Conservation (phyloP, 371 early-diverging fungal species). For the Sanchytrium tribonematis region DNA sequence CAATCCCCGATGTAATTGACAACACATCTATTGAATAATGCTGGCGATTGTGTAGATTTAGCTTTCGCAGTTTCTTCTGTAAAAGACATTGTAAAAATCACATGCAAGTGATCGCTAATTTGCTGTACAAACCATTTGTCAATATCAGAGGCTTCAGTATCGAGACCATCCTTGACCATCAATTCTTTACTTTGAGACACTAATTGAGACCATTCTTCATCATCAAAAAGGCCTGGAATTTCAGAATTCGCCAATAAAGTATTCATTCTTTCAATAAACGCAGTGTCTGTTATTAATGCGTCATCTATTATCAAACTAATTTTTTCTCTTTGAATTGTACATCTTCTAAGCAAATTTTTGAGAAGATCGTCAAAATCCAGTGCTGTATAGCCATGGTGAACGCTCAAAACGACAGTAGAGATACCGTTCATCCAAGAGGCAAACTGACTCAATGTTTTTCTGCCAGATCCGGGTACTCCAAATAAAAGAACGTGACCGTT, state of each 20-base stretch:
- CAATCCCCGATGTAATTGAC: constrained; percentile 97
- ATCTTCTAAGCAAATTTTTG: constrained; percentile 54
- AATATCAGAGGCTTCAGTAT: constrained; percentile 73
- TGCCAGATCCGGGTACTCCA: constrained; percentile 31
- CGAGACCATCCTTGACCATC: constrained; percentile 69
- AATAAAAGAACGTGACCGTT: constrained; percentile 92
- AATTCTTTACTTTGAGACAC: constrained; percentile 83
- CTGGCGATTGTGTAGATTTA: constrained; percentile 87
- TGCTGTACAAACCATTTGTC: constrained; percentile 92
- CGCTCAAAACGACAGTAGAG: constrained; percentile 79
- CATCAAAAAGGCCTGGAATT: constrained; percentile 93
- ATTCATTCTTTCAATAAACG: constrained; percentile 94
- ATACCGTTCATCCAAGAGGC: constrained; percentile 98
- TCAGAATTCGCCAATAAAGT: constrained; percentile 91
- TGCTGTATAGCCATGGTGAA: constrained; percentile 75
- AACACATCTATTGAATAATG: constrained; percentile 96
- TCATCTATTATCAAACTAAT: constrained; percentile 94
- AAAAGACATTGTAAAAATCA: constrained; percentile 97
- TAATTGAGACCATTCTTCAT: constrained; percentile 79
- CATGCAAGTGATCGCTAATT: constrained; percentile 68
- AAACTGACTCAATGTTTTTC: constrained; percentile 82
- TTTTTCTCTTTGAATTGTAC: constrained; percentile 90
- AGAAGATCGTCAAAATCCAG: constrained; percentile 94
- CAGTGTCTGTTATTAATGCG: constrained; percentile 76
- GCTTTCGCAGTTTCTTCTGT: constrained; percentile 74